Evolutionary conservation across 2,329 filamentous ascomycete species (phyloP), one percentile per base, ranked within the genome.

Genomic region (Tympanopsis confertula): DNA sequence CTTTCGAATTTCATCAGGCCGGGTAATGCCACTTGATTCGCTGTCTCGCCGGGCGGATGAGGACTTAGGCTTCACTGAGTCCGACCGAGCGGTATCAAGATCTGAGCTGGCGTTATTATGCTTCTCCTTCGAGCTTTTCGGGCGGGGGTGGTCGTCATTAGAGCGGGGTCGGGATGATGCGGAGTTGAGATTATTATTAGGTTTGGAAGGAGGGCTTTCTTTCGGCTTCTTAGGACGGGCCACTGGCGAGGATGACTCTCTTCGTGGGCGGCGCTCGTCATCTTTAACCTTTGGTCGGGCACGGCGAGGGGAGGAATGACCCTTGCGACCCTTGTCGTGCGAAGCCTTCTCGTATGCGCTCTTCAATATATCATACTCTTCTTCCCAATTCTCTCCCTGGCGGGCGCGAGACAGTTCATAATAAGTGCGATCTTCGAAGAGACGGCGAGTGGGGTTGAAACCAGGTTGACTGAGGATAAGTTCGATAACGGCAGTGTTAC

Each of bases 341-440:
- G 46, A 30, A 42, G 57, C 53, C 20, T 57, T 59, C 35, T 67
- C 61, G 42, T 59, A 66, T 2, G 65, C 30, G 12, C 17, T 15
- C 30, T 15, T 33, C 30, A 33, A 18, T 7, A 81, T 54, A 14
- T 76, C 66, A 39, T 68, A 66, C 53, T 85, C 80, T 44, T 77
- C 67, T 50, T 78, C 66, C 76, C 78, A 82, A 39, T 74, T 70
- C 14, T 79, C 76, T 2, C 80, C 79, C 43, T 66, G 67, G 37
- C 76, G 68, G 35, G 79, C 71, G 45, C 73, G 69, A 2, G 81
- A 74, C 35, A 85, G 64, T 39, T 85, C 77, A 44, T 63, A 72
- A 54, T 84, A 86, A 0, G 74, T 71, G 46, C 72, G 66, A 26
- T 74, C 74, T 42, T 69, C 66, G 42, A 70, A 68, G 36, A 33